phyloP scores from a whole-genome alignment of 192 early-diverging fungal genomes.

The Linnemannia exigua region DNA sequence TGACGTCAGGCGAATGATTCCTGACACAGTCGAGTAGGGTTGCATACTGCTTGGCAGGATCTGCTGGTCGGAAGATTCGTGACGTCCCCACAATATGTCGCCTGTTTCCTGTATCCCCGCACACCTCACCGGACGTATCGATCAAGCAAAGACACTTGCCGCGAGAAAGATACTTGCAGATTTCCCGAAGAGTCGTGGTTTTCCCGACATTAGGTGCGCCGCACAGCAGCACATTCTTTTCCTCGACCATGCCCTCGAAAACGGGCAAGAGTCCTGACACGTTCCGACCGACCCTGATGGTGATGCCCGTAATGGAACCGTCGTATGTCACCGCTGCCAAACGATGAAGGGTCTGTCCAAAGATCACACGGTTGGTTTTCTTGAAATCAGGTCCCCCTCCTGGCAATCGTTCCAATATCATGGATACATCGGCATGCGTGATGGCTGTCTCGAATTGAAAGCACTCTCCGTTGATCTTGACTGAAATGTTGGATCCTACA shows the following conservation, averaged over 20 bases:
- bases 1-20: constrained; percentile 28
- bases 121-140: constrained; percentile 26
- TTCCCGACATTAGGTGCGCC: constrained; percentile 25
- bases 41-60: constrained; percentile 7
- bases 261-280: constrained; percentile 14
- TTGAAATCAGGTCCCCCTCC: neutral
- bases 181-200: constrained; percentile 17
- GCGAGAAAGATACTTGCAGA: constrained; percentile 25
- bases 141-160: constrained; percentile 27
- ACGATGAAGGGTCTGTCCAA: constrained; percentile 23
- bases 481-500: constrained; percentile 12
- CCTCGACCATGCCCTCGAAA: constrained; percentile 14
- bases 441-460: constrained; percentile 14
- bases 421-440: constrained; percentile 10
- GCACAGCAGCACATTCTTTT: constrained; percentile 27
- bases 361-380: constrained; percentile 25
- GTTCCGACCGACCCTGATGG: constrained; percentile 17
- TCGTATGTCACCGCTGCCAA: constrained; percentile 26
- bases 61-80: constrained; percentile 14
- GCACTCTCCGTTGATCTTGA: constrained; percentile 15
- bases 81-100: constrained; percentile 12
- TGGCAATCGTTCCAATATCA: neutral
- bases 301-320: constrained; percentile 14
- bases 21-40: constrained; percentile 22
- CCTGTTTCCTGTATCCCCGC: constrained; percentile 19